Conservation (phyloP, 2,329 filamentous ascomycete species). For the Ophiocordyceps camponoti-saundersi region DNA sequence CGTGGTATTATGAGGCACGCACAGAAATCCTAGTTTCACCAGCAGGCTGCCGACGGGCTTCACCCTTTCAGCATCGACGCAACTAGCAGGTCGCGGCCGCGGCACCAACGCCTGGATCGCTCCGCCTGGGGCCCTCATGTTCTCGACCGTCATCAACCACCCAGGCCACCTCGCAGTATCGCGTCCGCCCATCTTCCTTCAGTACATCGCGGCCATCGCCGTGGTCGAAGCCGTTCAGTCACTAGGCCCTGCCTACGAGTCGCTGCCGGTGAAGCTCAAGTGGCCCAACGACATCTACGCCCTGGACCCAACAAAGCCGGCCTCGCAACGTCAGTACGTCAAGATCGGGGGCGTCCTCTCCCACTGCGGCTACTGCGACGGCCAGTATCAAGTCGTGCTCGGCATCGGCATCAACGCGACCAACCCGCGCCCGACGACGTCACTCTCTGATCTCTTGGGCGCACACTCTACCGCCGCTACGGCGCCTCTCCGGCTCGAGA, state of each 20-base stretch:
- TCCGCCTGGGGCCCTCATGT: conserved; percentile 70
- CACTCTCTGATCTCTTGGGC: conserved; percentile 53
- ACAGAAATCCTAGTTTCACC: conserved; percentile 61
- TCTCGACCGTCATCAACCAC: conserved; percentile 79
- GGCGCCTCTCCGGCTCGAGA: conserved; percentile 53
- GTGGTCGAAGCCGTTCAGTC: conserved; percentile 67
- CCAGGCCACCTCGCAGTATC: conserved; percentile 51
- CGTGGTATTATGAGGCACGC: no score
- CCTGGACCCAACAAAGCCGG: conserved; percentile 39
- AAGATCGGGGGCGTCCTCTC: conserved; percentile 92
- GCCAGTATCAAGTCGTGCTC: conserved; percentile 68
- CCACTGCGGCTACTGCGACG: conserved; percentile 65
- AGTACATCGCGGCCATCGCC: conserved; percentile 82
- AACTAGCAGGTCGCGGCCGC: conserved; percentile 74
- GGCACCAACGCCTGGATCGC: conserved; percentile 92
- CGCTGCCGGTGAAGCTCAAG: conserved; percentile 71
- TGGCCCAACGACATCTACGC: conserved; percentile 96
- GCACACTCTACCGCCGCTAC: conserved; percentile 17
- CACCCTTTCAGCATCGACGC: conserved; percentile 71
- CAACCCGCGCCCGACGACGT: conserved; percentile 75
- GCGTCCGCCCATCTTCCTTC: conserved; percentile 79
- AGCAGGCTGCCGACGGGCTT: conserved; percentile 69
- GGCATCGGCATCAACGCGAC: conserved; percentile 77
- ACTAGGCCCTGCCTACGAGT: conserved; percentile 61
- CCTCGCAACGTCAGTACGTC: conserved; percentile 40